Percentiles rank a stretch among this genome's conserved stretches.
phyloP scores from a whole-genome alignment of 768 basidiomycete genomes.

The Boletus subparvulus region DNA sequence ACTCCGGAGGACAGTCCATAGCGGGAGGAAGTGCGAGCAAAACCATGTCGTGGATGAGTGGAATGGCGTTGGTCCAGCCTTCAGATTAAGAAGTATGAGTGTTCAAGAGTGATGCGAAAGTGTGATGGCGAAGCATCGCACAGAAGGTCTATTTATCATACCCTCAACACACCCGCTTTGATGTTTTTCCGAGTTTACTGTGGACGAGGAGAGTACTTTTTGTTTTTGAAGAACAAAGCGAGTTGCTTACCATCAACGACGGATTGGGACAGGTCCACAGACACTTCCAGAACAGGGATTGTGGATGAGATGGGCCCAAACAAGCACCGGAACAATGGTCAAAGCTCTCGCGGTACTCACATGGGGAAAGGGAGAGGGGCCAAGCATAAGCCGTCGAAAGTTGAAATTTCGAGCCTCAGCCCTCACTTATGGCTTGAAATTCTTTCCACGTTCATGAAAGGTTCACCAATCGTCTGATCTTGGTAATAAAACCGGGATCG shows the following conservation, averaged over 20 bases:
- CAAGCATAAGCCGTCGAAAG: too few relatives aligned
- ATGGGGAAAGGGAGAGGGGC: too few relatives aligned
- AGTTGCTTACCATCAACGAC: background rate
- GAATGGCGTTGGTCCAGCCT: background rate
- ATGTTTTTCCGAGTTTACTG: slow-evolving; percentile 1
- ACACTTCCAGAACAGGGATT: background rate
- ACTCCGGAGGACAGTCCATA: slow-evolving; percentile 11
- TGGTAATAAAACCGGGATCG: background rate
- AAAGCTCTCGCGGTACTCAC: too few relatives aligned
- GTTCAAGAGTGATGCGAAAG: background rate
- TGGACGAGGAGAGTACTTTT: background rate
- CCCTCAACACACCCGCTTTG: slow-evolving; percentile 1
- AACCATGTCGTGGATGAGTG: slow-evolving; percentile 2
- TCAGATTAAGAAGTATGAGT: background rate
- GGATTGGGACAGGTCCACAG: slow-evolving; percentile 4
- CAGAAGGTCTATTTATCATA: slow-evolving; percentile 13
- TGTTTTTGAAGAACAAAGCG: slow-evolving; percentile 11
- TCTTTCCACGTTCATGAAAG: background rate
- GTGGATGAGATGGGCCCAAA: background rate
- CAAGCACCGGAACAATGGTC: too few relatives aligned
- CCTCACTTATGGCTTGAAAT: background rate
- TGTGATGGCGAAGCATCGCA: background rate
- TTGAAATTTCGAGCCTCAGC: too few relatives aligned
- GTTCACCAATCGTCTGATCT: background rate
- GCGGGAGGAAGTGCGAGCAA: slow-evolving; percentile 1